Conservation (phyloP, 139 green algal species). For the Tetradesmus obliquus region DNA sequence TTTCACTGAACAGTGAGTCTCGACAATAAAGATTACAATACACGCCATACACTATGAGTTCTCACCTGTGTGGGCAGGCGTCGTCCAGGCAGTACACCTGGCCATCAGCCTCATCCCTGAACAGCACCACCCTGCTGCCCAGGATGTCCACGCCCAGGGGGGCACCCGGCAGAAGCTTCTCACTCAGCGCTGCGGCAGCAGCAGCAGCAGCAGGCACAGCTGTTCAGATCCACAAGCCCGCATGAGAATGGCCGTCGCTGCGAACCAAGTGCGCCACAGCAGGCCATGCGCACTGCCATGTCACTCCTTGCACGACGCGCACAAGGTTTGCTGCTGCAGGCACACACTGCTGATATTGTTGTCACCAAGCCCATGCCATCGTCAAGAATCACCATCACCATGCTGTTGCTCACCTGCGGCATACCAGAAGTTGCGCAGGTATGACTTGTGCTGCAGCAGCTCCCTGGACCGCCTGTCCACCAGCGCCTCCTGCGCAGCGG, state of each 20-base stretch:
- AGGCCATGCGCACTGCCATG: too few species aligned
- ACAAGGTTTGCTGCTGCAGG: neutral
- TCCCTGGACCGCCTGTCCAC: slow-evolving; percentile 66
- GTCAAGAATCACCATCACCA: neutral
- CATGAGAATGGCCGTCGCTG: too few species aligned
- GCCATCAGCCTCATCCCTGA: slow-evolving; percentile 62
- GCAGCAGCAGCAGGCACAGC: neutral
- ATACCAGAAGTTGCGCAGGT: slow-evolving; percentile 87
- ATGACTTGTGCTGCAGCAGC: slow-evolving; percentile 66
- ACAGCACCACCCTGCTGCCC: slow-evolving; percentile 79
- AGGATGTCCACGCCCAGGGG: slow-evolving; percentile 82
- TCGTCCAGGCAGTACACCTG: slow-evolving; percentile 77
- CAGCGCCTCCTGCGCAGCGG: neutral
- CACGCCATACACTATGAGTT: too few species aligned
- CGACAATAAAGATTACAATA: neutral
- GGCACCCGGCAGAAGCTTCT: slow-evolving; percentile 65
- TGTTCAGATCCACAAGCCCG: neutral
- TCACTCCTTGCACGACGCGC: neutral
- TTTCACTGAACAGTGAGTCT: neutral
- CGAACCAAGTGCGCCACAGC: too few species aligned
- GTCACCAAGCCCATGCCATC: neutral
- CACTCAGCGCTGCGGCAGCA: slow-evolving; percentile 59
- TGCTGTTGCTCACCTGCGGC: slow-evolving; percentile 52
- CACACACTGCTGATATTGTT: neutral
- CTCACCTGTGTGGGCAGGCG: slow-evolving; percentile 82